Evolutionary conservation across 1,284 basidiomycete species (phyloP), one percentile per base, ranked within the genome.

Genomic region (Boletus smithii): DNA sequence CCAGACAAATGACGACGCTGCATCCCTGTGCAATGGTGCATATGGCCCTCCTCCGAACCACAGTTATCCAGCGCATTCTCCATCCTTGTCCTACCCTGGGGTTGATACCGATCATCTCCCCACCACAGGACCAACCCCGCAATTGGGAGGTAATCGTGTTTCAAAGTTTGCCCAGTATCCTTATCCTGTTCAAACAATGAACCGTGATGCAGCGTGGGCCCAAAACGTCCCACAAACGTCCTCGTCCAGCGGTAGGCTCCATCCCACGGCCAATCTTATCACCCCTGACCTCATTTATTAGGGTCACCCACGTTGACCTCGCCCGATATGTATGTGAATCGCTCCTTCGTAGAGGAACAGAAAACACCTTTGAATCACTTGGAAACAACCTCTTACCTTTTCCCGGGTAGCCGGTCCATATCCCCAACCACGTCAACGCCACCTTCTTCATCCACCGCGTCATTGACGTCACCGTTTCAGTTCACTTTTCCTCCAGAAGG

Each of bases 341-440:
- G 81, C 48, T 80, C 78, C 57, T 66, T 74, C 27, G 67, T 70
- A 23, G 80, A 83, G 35, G 85, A 87, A 46, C 80, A 81, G 51
- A 85, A 88, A 63, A 67, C 76, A 31, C 56, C 76, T 30, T 58
- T 85, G 43, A 74, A 73, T 51, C 73, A 70, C 45, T 67, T 83
- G 47, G 79, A 85, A 53, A 69, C 73, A 31, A 73, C 80, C 7
- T 74, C 81, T 10, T 87, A 86, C 61, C 73, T 81, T 42, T 85
- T 84, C 61, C 72, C 82, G 17, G 72, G 71, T 48, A 85, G 81
- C 62, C 81, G 85, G 44, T 85, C 85, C 16, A 74, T 86, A 55
- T 87, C 85, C n/a, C 83, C 84, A 29, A 74, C 76, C 16, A 72
- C 75, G 17, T 83, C 83, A 5, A 82, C 81, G n/a, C 77, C 80